Base-by-base conservation (phyloP, 176 grass and related monocot species). In the Stipa capillata region DNA sequence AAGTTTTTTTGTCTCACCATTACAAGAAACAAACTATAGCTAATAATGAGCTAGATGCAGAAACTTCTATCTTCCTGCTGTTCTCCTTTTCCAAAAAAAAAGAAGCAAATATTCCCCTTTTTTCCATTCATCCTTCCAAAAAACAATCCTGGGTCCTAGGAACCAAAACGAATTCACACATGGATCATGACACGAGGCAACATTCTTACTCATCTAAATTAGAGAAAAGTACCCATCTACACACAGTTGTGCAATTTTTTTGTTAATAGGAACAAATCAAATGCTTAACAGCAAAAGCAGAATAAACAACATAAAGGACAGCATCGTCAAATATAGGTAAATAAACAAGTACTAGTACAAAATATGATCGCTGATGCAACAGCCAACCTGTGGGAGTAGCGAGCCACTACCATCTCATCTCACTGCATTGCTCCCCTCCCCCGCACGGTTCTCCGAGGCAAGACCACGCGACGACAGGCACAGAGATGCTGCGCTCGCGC, bases 391-490 rank as follows among this genome's bases (percentile, higher is more conserved):
- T 12, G 76, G 51, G 69, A 59, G 76, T 66, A 59, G 59, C 50
- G 60, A 57, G 56, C 21, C 41, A 68, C 17, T 59, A 88, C 51
- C 86, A 84, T 75, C 76, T 62, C 81, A 74, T 80, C 60, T 80
- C 86, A 75, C 51, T 61, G 81, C 76, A 75, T 61, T 75, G 67
- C 42, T 70, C 27, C 67, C 25, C 67, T 8, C 67, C 25, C 67
- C 31, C 67, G 67, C 42, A 31, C 67, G 67, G 67, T 1, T 42
- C 66, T 48, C 66, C 41, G 4, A 31, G 10, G n/a, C n/a, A 47
- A 20, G 6, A 69, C 7, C 41, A 0, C 40, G 24, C 66, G 33
- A 33, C 62, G 33, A 17, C 61, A n/a, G 49, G 49, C 49, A 7
- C 49, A n/a, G n/a, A n/a, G n/a, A n/a, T n/a, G n/a, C n/a, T n/a